phyloP scores from a whole-genome alignment of 305 asterid genomes.

The Solanum chacoense region DNA sequence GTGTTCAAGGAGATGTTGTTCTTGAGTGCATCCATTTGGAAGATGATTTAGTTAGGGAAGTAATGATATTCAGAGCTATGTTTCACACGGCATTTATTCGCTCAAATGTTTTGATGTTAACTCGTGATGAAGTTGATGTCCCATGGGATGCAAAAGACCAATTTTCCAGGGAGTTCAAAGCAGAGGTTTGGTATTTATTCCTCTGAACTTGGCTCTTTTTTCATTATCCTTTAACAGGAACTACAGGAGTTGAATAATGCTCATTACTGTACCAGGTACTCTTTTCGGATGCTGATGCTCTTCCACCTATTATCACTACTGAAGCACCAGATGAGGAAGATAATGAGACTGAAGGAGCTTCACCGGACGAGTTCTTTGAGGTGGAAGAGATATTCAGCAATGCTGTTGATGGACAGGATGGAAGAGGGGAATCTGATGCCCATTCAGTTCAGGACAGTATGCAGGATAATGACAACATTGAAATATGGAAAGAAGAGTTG shows the following conservation, averaged over 20 bases:
- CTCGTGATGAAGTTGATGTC: slow-evolving; percentile 83
- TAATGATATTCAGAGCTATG: slow-evolving; percentile 82
- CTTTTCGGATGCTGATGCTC: slow-evolving; percentile 84
- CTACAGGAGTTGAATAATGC: slow-evolving; percentile 24
- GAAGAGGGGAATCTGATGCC: slow-evolving; percentile 45
- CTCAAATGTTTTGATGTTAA: slow-evolving; percentile 57
- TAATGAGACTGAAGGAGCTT: slow-evolving; percentile 52
- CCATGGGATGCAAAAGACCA: slow-evolving; percentile 80
- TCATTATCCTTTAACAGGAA: slow-evolving; percentile 14
- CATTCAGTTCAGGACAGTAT: slow-evolving; percentile 22
- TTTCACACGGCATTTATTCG: slow-evolving; percentile 89
- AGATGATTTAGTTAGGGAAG: slow-evolving; percentile 72
- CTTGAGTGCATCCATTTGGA: slow-evolving; percentile 86
- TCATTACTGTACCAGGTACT: slow-evolving; percentile 62
- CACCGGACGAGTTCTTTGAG: slow-evolving; percentile 88
- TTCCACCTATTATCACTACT: slow-evolving; percentile 33
- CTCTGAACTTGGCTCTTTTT: slow-evolving; percentile 6
- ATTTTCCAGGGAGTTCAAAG: slow-evolving; percentile 67
- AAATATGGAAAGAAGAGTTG: slow-evolving; percentile 39
- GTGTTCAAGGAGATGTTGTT: slow-evolving; percentile 82
- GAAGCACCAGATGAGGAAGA: slow-evolving; percentile 50
- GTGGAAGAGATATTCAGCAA: slow-evolving; percentile 92
- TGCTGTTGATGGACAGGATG: slow-evolving; percentile 51
- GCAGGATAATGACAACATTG: slow-evolving; percentile 30
- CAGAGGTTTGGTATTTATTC: slow-evolving; percentile 52